Percentiles rank a stretch among this genome's conserved stretches.
phyloP scores from a whole-genome alignment of 129 eudicot species.

The Artemisia tridentata region DNA sequence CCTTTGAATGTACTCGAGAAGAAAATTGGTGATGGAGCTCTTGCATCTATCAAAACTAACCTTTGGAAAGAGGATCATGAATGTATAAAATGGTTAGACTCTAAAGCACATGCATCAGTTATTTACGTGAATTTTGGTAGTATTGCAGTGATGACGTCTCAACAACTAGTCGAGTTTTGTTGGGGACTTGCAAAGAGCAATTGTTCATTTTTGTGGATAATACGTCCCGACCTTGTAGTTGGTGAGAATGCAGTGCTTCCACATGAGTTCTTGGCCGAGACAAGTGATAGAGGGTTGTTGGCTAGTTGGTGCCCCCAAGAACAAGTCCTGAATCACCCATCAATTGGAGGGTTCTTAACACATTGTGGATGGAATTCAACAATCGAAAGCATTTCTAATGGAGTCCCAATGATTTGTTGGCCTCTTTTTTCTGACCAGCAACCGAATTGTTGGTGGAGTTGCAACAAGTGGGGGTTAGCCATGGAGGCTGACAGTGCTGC shows the following conservation, averaged over 20 bases:
- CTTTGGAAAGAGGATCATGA: constrained; percentile 55
- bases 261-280: constrained; percentile 32
- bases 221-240: constrained; percentile 48
- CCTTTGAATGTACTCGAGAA: constrained; percentile 39
- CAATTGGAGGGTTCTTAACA: constrained; percentile 49
- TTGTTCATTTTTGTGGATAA: constrained; percentile 49
- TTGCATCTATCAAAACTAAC: constrained; percentile 38
- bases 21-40: constrained; percentile 22
- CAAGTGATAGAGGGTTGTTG: constrained; percentile 39
- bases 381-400: constrained; percentile 40
- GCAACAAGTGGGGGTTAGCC: constrained; percentile 48
- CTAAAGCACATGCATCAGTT: constrained; percentile 37
- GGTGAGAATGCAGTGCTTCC: constrained; percentile 44
- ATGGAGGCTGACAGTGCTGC: constrained; percentile 54
- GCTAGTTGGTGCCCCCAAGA: constrained; percentile 62
- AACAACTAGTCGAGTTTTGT: constrained; percentile 52
- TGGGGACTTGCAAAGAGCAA: constrained; percentile 68
- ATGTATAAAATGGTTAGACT: constrained; percentile 55
- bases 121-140: constrained; percentile 64
- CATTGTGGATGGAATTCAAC: constrained; percentile 72
- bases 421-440: constrained; percentile 66
- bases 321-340: constrained; percentile 44
- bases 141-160: constrained; percentile 39
- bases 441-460: constrained; percentile 50
- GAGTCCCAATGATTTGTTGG: constrained; percentile 62